These are phyloP conservation scores for Tricholomella constricta DNA, from an alignment of 768 basidiomycete species.

Conservation along the genomic window DNA sequence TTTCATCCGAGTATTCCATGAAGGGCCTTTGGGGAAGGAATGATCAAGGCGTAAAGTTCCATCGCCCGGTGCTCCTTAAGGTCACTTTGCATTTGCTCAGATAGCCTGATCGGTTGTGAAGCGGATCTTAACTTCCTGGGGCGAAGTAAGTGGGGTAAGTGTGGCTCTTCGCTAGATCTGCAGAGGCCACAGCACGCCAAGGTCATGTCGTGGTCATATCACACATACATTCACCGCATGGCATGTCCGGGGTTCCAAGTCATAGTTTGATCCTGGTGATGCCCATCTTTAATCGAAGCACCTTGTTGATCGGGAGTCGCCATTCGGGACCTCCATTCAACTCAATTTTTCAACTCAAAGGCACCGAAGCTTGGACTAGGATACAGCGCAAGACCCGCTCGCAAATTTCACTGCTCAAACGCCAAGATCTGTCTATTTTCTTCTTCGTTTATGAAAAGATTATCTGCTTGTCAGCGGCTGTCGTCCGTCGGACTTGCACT, in stretches of 20 bases:
- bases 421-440: background rate
- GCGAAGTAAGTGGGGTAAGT: background rate
- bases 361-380: background rate
- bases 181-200: background rate
- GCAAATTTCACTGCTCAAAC: background rate
- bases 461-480: background rate
- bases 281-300: background rate
- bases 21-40: background rate
- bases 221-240: background rate
- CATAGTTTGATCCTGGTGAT: background rate
- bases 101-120: background rate
- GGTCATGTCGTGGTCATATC: background rate
- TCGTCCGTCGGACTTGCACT: background rate
- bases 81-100: background rate
- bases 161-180: background rate
- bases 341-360: background rate
- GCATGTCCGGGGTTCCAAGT: background rate
- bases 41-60: conserved; percentile 3
- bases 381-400: too few relatives aligned
- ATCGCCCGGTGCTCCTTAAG: conserved; percentile 5
- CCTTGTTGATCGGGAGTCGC: background rate
- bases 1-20: conserved; percentile 26
- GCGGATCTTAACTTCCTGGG: conserved; percentile 6
- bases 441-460: background rate
- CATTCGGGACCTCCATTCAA: too few relatives aligned